Conservation (phyloP, 257 asterid genomes). For the Fraxinus cuspidata region DNA sequence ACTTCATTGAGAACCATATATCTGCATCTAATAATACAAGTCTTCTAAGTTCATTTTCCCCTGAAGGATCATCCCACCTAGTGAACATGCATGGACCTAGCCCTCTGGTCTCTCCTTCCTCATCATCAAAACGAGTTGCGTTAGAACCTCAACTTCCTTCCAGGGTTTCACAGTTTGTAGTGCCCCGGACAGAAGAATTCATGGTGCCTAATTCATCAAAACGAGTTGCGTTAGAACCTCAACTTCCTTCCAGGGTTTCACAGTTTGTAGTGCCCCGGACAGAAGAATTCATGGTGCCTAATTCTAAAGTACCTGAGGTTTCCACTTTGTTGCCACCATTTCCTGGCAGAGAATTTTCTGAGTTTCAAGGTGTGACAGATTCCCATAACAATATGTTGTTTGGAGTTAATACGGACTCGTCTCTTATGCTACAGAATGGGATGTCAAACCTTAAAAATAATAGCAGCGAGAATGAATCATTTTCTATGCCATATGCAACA, state of each 20-base stretch:
- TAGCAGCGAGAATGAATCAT: constrained; percentile 48
- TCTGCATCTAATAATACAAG: constrained; percentile 50
- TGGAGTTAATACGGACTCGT: constrained; percentile 54
- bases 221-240: constrained; percentile 75
- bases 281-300: constrained; percentile 51
- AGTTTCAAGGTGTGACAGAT: constrained; percentile 53
- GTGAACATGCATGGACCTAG: constrained; percentile 50
- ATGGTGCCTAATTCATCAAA: constrained; percentile 49
- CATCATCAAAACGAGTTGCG: constrained; percentile 73
- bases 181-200: constrained; percentile 61
- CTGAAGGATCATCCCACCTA: constrained; percentile 51
- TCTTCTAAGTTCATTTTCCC: constrained; percentile 67
- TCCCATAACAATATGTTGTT: constrained; percentile 57
- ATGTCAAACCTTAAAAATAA: constrained; percentile 46
- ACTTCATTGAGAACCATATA: constrained; percentile 55
- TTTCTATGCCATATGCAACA: constrained; percentile 55
- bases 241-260: constrained; percentile 52
- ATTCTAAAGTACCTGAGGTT: constrained; percentile 66
- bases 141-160: constrained; percentile 67
- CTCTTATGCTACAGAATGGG: constrained; percentile 50
- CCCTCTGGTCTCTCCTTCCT: constrained; percentile 52
- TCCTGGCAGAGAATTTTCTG: constrained; percentile 64
- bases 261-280: constrained; percentile 60
- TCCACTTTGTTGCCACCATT: constrained; percentile 66
- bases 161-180: constrained; percentile 53